Evolutionary conservation across 352 stramenopile genomes (phyloP).

Genomic region (Paralagenidium karlingii): DNA sequence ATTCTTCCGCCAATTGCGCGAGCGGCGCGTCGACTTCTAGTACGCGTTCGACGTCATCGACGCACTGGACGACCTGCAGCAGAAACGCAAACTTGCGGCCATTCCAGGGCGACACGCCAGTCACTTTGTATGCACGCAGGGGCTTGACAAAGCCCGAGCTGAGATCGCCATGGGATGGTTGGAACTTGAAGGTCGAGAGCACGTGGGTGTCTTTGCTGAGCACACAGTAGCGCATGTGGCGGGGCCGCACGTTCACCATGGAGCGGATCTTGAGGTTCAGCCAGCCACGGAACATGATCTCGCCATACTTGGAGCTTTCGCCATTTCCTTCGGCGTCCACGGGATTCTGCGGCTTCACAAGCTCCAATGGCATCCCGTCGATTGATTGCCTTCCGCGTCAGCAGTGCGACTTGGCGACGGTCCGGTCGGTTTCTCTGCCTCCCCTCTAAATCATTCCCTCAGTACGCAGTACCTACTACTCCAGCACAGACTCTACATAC

Average conservation of each 20-base stretch:
- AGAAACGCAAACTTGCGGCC: slow-evolving; percentile 62
- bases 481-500: too few species aligned
- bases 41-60: slow-evolving; percentile 61
- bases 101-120: slow-evolving; percentile 59
- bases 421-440: too few species aligned
- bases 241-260: slow-evolving; percentile 73
- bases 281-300: slow-evolving; percentile 70
- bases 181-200: slow-evolving; percentile 80
- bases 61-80: slow-evolving; percentile 51
- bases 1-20: slow-evolving; percentile 44
- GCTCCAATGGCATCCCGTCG: too few species aligned
- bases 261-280: slow-evolving; percentile 80
- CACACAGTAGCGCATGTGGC: slow-evolving; percentile 79
- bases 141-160: slow-evolving; percentile 38
- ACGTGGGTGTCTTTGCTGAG: slow-evolving; percentile 40
- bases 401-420: too few species aligned
- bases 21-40: slow-evolving; percentile 60
- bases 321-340: too few species aligned
- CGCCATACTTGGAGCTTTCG: slow-evolving; percentile 36
- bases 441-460: too few species aligned
- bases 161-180: slow-evolving; percentile 59
- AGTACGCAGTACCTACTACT: too few species aligned
- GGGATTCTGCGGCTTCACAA: too few species aligned
- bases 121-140: slow-evolving; percentile 51
- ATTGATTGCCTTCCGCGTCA: too few species aligned